A percentile compares a stretch with the other conserved stretches of the same genome.
phyloP scores from a whole-genome alignment of 2,329 filamentous ascomycete genomes.

The Talaromyces sp. region DNA sequence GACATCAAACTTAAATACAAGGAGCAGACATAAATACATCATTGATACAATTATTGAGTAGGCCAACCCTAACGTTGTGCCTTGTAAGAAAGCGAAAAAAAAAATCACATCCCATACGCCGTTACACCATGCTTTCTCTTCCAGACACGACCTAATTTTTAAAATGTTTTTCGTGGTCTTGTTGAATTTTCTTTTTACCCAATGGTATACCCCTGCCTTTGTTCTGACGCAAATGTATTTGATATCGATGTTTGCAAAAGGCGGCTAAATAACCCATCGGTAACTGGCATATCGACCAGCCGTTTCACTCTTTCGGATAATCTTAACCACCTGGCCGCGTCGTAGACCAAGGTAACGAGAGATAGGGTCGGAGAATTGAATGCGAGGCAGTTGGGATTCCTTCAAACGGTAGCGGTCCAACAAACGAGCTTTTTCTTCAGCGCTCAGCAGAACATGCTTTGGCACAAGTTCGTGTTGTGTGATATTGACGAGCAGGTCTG shows the following conservation, averaged over 20 bases:
- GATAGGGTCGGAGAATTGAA: slow-evolving; percentile 86
- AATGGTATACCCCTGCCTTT: background rate
- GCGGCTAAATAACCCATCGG: slow-evolving; percentile 53
- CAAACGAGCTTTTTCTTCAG: slow-evolving; percentile 81
- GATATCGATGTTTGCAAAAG: background rate
- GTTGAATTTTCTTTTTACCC: background rate
- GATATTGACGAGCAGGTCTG: slow-evolving; percentile 95
- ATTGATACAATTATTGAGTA: background rate
- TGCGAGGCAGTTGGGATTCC: slow-evolving; percentile 92
- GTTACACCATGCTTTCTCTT: background rate
- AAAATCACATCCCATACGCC: background rate
- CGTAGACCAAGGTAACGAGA: slow-evolving; percentile 86
- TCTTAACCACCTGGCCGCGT: slow-evolving; percentile 95
- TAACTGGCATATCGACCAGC: slow-evolving; percentile 97
- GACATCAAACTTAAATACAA: background rate
- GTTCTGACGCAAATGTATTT: background rate
- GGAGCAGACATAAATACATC: background rate
- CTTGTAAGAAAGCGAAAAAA: background rate
- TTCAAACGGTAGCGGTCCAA: slow-evolving; percentile 89
- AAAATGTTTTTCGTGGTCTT: background rate
- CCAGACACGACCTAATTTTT: background rate
- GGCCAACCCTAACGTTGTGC: background rate
- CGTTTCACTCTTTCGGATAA: slow-evolving; percentile 91
- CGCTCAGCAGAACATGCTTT: slow-evolving; percentile 82
- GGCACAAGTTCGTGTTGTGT: slow-evolving; percentile 96